Conservation (phyloP, 2,329 filamentous ascomycete species). For the Beauveria scarabaeidicola region DNA sequence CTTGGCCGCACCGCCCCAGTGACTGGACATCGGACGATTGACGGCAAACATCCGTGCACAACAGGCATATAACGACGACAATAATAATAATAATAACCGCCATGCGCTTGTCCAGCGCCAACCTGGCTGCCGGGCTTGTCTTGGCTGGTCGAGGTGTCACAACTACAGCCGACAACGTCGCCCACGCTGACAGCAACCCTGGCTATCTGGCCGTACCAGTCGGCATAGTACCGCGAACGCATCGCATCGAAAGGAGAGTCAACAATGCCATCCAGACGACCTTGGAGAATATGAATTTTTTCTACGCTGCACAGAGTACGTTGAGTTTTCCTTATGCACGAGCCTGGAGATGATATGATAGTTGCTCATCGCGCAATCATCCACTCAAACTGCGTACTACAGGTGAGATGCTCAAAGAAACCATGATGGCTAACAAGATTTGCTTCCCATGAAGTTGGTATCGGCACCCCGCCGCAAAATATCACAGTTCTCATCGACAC, state of each 20-base stretch:
- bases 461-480: conserved; percentile 34
- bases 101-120: conserved; percentile 1
- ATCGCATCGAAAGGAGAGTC: not conserved
- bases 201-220: conserved; percentile 31
- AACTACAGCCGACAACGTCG: conserved; percentile 16
- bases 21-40: not conserved
- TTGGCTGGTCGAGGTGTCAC: not conserved
- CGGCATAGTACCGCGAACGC: conserved; percentile 21
- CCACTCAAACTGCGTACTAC: not conserved
- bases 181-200: conserved; percentile 24
- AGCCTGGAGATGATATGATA: not conserved
- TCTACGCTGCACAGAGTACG: conserved; percentile 32
- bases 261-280: conserved; percentile 21
- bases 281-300: conserved; percentile 29
- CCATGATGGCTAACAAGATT: not conserved
- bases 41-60: not conserved
- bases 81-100: not conserved
- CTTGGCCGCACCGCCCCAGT: not conserved
- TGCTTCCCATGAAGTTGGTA: conserved; percentile 25
- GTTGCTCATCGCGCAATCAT: not conserved
- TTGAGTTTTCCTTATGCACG: not conserved
- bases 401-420: not conserved
- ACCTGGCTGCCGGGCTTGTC: conserved; percentile 6
- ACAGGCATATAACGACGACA: not conserved
- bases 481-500: conserved; percentile 42